Percentiles rank a stretch among this genome's conserved stretches.
phyloP scores from a whole-genome alignment of 495 filamentous ascomycete genomes.

The Choiromyces venosus region DNA sequence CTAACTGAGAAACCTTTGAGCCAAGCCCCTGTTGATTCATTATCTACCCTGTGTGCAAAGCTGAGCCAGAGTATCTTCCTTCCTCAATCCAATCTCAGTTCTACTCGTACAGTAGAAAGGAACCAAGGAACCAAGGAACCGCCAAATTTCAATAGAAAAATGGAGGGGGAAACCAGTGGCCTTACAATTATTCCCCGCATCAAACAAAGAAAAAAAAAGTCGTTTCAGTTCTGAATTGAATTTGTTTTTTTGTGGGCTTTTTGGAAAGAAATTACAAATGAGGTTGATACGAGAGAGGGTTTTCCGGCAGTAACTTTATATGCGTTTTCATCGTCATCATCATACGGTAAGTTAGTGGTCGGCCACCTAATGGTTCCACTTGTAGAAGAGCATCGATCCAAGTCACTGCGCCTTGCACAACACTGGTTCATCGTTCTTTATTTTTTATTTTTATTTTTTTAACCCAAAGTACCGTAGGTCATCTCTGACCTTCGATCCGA shows the following conservation, averaged over 20 bases:
- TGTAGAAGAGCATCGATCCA: not conserved
- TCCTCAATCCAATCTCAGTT: not conserved
- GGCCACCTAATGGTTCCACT: not conserved
- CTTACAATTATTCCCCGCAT: not conserved
- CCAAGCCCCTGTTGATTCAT: not conserved
- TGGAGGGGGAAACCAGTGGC: not conserved
- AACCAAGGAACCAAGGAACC: conserved; percentile 11
- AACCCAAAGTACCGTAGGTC: not conserved
- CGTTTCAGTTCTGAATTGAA: not conserved
- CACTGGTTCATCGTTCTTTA: not conserved
- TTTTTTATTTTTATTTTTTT: not conserved
- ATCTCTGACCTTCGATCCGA: not conserved
- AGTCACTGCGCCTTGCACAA: not conserved
- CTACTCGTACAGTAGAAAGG: not conserved
- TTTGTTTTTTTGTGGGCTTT: not conserved
- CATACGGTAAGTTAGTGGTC: not conserved
- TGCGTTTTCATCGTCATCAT: not conserved
- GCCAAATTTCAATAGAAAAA: not conserved
- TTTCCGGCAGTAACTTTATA: not conserved
- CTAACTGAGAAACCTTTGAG: not conserved
- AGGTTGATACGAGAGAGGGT: not conserved
- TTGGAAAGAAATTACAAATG: not conserved
- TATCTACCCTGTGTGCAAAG: no score
- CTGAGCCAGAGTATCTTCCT: not conserved
- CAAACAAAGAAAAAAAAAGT: no score